A percentile compares a stretch with the other conserved stretches of the same genome.
These are phyloP conservation scores for Vicia sativa DNA, from an alignment of 306 rosid genomes.

Conservation along the genomic window DNA sequence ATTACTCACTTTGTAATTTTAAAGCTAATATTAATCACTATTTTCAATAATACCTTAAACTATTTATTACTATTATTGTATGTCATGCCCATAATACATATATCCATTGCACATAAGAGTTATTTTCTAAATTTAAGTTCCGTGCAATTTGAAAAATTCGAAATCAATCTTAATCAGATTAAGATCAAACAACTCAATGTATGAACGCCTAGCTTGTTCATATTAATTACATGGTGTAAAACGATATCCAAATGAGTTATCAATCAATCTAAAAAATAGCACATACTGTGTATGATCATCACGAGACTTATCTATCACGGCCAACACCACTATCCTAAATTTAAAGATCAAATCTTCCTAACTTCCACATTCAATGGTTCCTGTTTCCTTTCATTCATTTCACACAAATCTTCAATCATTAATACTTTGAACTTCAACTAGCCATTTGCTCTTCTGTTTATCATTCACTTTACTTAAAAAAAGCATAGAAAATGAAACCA, in stretches of 20 bases:
- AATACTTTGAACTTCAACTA: slow-evolving; percentile 21
- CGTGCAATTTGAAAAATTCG: not conserved
- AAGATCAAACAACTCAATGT: not conserved
- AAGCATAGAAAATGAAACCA: slow-evolving; percentile 21
- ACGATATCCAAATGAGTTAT: not conserved
- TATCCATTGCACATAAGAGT: not conserved
- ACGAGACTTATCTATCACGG: not conserved
- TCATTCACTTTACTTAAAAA: not conserved
- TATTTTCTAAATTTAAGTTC: not conserved
- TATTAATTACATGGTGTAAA: not conserved
- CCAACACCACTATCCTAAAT: slow-evolving; percentile 31
- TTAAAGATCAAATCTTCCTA: slow-evolving; percentile 29
- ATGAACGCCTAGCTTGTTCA: not conserved
- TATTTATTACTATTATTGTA: no score
- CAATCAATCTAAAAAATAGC: not conserved
- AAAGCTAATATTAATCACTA: no score
- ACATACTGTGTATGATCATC: not conserved
- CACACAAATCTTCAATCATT: slow-evolving; percentile 15
- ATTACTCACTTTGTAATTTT: no score
- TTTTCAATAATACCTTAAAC: no score
- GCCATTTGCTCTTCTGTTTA: not conserved
- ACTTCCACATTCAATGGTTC: slow-evolving; percentile 40
- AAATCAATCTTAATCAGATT: not conserved
- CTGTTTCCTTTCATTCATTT: slow-evolving; percentile 10
- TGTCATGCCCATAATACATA: not conserved